Base-by-base conservation (phyloP, 257 asterid genomes). In the Solanum virginianum region DNA sequence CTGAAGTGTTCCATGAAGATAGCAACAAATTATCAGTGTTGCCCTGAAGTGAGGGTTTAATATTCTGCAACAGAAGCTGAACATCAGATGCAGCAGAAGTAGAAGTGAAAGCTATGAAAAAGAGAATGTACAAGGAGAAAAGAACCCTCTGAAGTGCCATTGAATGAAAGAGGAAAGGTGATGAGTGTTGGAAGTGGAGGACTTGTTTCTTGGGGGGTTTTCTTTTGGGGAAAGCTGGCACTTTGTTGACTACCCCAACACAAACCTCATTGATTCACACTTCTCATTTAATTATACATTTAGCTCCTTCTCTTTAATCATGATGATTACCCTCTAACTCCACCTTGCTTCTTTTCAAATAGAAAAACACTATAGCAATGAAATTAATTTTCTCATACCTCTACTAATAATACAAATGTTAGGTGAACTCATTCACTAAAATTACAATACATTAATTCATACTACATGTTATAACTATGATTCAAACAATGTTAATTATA, bases 1-100 rank as follows among this genome's bases (percentile, higher is more conserved):
- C 86, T 13, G 99, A 89, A 60, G 90, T 82, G 85, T 96, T 94
- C 99, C 99, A 96, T 8, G 99, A 90, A n/a, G 89, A 88, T 7
- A 96, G 84, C 68, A 94, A 91, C 66, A 96, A 77, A 89, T 94
- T 94, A 75, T 94, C 96, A 71, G 92, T 84, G 32, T 85, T 84
- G 51, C 98, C 98, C 47, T 95, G 94, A 57, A 96, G 89, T 68
- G 94, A 85, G 56, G 98, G 97, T 87, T 92, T 96, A 83, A 96
- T 92, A 85, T 94, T 94, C 39, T 80, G 90, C 41, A 96, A 84
- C 26, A 96, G 92, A 68, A 95, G 85, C 83, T 95, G 96, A 4
- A 91, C 97, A 85, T 95, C 98, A 39, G 97, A 88, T 83, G 90
- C 45, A 22, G 95, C 87, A 74, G 90, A 32, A 24, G 88, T 81